These are phyloP conservation scores for Colletotrichum filicis DNA, from an alignment of 2,329 filamentous ascomycete species.

Conservation along the genomic window DNA sequence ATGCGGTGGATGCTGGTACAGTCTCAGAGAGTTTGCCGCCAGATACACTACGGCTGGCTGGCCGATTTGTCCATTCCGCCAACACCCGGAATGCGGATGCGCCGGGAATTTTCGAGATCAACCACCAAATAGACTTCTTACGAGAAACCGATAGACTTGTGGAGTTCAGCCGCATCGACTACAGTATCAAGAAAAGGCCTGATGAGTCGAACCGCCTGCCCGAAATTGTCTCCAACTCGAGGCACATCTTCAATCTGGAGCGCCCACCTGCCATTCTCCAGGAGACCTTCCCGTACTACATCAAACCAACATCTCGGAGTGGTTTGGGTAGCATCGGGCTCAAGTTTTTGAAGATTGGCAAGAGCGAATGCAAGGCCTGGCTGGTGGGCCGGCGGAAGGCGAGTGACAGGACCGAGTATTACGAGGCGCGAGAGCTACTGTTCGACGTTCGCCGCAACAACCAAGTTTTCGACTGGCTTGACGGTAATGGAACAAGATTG, in stretches of 20 bases:
- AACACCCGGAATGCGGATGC: conserved; percentile 40
- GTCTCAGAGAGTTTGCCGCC: conserved; percentile 40
- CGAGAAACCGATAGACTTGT: conserved; percentile 45
- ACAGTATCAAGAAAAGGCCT: conserved; percentile 37
- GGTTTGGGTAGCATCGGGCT: conserved; percentile 9
- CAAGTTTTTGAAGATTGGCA: conserved; percentile 11
- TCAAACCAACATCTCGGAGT: conserved; percentile 14
- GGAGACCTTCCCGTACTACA: conserved; percentile 45
- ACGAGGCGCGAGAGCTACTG: conserved; percentile 38
- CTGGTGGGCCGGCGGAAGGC: conserved; percentile 24
- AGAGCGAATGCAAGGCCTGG: conserved; percentile 35
- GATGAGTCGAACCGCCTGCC: conserved; percentile 32
- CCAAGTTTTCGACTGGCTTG: conserved; percentile 46
- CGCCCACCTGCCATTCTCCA: conserved; percentile 43
- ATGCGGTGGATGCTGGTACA: conserved; percentile 8
- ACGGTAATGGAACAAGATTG: conserved; percentile 38
- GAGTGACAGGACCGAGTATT: conserved; percentile 27
- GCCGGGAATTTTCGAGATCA: conserved; percentile 49
- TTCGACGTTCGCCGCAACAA: conserved; percentile 43
- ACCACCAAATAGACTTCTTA: conserved; percentile 46
- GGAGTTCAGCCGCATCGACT: conserved; percentile 45
- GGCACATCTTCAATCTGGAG: conserved; percentile 48
- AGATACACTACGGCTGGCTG: conserved; percentile 45
- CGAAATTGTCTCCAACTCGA: conserved; percentile 41
- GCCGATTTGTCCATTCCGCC: conserved; percentile 46